These are phyloP conservation scores for Amanita jacksonii DNA, from an alignment of 768 basidiomycete species.

Conservation along the genomic window DNA sequence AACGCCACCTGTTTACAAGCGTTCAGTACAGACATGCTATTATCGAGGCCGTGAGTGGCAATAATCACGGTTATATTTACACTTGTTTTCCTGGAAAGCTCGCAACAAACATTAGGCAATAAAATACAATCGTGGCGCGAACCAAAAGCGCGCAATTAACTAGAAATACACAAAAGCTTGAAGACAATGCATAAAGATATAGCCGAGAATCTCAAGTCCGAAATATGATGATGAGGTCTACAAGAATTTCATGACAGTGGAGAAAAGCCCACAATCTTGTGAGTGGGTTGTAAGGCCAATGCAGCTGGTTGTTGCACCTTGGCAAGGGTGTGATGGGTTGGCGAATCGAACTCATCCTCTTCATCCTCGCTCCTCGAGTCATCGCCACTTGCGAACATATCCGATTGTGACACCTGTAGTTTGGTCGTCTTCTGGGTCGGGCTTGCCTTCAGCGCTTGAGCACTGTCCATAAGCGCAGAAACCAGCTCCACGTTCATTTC, in stretches of 20 bases:
- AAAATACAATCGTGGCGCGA: too few species aligned
- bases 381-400: not conserved
- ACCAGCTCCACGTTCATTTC: constrained; percentile 60
- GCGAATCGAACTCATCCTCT: constrained; percentile 4
- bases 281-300: constrained; percentile 1
- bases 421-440: constrained; percentile 24
- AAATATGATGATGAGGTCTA: not conserved
- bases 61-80: not conserved
- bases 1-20: constrained; percentile 7
- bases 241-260: not conserved
- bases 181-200: not conserved
- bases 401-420: constrained; percentile 1
- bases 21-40: constrained; percentile 9
- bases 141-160: not conserved
- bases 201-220: not conserved
- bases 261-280: constrained; percentile 4
- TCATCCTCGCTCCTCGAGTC: constrained; percentile 1
- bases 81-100: not conserved
- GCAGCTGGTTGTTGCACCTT: not conserved
- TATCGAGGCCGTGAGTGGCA: not conserved
- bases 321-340: not conserved
- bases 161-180: too few species aligned
- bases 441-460: constrained; percentile 38
- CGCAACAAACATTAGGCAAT: too few species aligned
- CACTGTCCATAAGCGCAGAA: constrained; percentile 41